Base-by-base conservation (phyloP, 805 yeast genomes). In the Zygoascus flipseniorum region DNA sequence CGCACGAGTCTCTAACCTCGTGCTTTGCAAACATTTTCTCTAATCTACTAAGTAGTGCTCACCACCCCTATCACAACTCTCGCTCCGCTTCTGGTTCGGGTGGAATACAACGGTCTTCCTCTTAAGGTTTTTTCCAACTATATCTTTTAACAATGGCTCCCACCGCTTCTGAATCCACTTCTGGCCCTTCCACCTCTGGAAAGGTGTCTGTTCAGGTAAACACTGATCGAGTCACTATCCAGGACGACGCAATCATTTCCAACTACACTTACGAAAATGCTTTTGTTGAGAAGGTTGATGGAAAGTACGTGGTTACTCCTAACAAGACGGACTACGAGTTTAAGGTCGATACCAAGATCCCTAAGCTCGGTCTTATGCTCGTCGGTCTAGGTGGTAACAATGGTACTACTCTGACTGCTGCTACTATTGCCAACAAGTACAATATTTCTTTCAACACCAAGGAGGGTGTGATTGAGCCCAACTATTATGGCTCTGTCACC, bases 381-480 rank as follows among this genome's bases (percentile, higher is more conserved):
- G 97, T 90, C 37, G 98, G 98, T 62, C 77, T 90, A 60, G 97
- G 97, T 62, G 98, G 98, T 71, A 90, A 90, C 77, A 90, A 90
- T 67, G 98, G 97, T 70, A 79, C 97, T 55, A 90, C 98, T 13
- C 77, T 92, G 59, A 80, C 89, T 52, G 89, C 92, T 46, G 84
- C 97, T 9, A 76, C 83, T 50, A 79, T 86, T 60, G 96, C 97
- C 56, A 90, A 90, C 76, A 88, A 84, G 64, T 77, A 86, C 68
- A 78, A 86, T 57, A 69, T 90, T 58, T 71, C 80, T 50, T 90
- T 90, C 74, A 82, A 86, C 66, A 89, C 86, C 63, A 89, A 89
- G 72, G 83, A 82, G 52, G 96, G 96, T 51, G 76, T 75, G 26
- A 76, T 81, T 48, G 77, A 83, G 53, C 84, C 89, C 60, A 90